Conservation (phyloP, 441 rosid species). For the Daphne laureola region DNA sequence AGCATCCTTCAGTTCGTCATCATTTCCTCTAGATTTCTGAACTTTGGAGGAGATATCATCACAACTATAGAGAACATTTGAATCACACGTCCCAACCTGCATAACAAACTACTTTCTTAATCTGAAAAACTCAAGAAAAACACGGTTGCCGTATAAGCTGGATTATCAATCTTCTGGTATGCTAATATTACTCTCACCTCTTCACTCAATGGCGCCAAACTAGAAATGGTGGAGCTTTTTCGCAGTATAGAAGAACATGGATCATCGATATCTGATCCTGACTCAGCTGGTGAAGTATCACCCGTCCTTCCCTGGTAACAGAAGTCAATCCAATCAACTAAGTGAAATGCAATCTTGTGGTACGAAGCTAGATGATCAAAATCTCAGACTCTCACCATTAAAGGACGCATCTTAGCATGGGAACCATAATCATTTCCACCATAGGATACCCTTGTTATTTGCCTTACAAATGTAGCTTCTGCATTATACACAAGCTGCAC, state of each 20-base stretch:
- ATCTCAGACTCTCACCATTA: constrained; percentile 38
- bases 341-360: constrained; percentile 1
- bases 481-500: constrained; percentile 60
- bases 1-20: constrained; percentile 24
- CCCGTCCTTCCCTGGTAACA: constrained; percentile 42
- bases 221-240: constrained; percentile 33
- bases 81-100: constrained; percentile 56
- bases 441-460: constrained; percentile 45
- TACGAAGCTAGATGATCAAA: background rate
- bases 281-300: constrained; percentile 48
- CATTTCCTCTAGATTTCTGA: constrained; percentile 30
- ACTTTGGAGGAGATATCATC: constrained; percentile 38
- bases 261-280: constrained; percentile 61
- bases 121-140: constrained; percentile 1
- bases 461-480: constrained; percentile 55
- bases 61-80: constrained; percentile 65
- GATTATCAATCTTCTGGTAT: background rate
- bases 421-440: constrained; percentile 40
- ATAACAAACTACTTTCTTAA: constrained; percentile 16
- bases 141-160: constrained; percentile 5
- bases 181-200: constrained; percentile 46
- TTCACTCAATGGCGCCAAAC: constrained; percentile 44
- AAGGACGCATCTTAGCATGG: constrained; percentile 35
- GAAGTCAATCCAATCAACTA: constrained; percentile 8
- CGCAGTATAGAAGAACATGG: constrained; percentile 37